Conservation (phyloP, 805 yeast species). For the Candida oleophila region DNA sequence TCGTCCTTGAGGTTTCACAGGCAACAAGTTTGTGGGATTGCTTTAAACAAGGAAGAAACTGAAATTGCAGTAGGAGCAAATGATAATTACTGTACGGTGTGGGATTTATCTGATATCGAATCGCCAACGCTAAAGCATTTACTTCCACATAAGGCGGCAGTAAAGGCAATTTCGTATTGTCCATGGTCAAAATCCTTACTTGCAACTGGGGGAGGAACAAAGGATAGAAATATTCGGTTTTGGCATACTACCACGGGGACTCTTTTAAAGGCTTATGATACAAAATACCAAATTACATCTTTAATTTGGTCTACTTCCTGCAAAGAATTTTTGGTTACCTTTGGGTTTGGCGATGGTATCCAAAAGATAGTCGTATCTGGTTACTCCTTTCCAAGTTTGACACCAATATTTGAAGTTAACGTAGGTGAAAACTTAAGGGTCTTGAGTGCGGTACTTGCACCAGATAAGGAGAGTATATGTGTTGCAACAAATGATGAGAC, state of each 20-base stretch:
- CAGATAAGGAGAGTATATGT: constrained; percentile 61
- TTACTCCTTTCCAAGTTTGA: constrained; percentile 68
- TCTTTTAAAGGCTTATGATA: constrained; percentile 51
- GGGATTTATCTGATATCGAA: constrained; percentile 54
- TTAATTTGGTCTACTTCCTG: constrained; percentile 68
- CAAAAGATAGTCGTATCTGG: constrained; percentile 55
- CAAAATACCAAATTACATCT: constrained; percentile 77
- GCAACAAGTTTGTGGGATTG: constrained; percentile 50
- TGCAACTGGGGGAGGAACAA: constrained; percentile 91
- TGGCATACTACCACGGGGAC: constrained; percentile 88
- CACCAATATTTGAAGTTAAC: constrained; percentile 46
- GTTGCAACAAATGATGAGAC: constrained; percentile 80
- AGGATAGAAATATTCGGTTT: constrained; percentile 75
- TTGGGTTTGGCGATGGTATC: constrained; percentile 68
- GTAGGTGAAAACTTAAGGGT: constrained; percentile 56
- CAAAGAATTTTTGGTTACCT: constrained; percentile 72
- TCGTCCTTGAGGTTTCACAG: constrained; percentile 25
- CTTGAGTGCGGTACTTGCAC: constrained; percentile 65
- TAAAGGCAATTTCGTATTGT: constrained; percentile 85
- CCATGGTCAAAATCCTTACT: constrained; percentile 82
- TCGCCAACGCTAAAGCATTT: constrained; percentile 46
- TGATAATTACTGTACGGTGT: constrained; percentile 75
- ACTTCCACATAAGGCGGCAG: constrained; percentile 78
- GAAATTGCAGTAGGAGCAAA: constrained; percentile 82
- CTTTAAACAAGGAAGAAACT: constrained; percentile 50